Conservation (phyloP, 2,329 filamentous ascomycete species). For the Didymosphaeria variabile region DNA sequence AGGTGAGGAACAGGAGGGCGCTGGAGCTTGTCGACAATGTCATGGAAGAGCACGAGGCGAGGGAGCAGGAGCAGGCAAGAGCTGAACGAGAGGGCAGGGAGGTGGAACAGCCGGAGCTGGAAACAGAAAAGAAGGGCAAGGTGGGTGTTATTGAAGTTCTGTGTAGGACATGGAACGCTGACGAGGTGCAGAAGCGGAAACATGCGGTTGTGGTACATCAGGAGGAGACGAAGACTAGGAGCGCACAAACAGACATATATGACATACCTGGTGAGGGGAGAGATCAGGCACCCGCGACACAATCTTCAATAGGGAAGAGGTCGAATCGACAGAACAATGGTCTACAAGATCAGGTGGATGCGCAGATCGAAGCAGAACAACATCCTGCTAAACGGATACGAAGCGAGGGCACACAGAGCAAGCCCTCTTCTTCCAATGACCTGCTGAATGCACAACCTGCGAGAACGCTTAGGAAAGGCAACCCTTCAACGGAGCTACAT, state of each 20-base stretch:
- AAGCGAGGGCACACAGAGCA: neutral
- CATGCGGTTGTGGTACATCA: slow-evolving; percentile 30
- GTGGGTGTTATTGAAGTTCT: neutral
- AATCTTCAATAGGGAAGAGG: neutral
- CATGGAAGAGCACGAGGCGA: slow-evolving; percentile 6
- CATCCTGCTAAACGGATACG: slow-evolving; percentile 7
- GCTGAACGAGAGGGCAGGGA: neutral
- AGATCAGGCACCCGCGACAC: neutral
- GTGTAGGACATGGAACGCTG: neutral
- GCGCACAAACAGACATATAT: neutral
- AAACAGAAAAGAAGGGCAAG: slow-evolving; percentile 4
- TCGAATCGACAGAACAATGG: neutral
- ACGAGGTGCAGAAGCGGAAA: slow-evolving; percentile 34
- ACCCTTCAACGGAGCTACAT: slow-evolving; percentile 46
- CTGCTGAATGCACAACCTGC: neutral
- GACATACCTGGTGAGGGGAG: neutral
- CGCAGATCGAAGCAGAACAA: slow-evolving; percentile 5
- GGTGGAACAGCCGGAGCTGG: neutral
- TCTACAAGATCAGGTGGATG: neutral
- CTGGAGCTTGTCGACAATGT: slow-evolving; percentile 42
- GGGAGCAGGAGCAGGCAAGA: slow-evolving; percentile 1
- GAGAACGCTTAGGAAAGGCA: neutral
- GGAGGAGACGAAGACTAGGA: neutral
- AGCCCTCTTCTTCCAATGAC: neutral
- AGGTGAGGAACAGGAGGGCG: slow-evolving; percentile 43